These are phyloP conservation scores for Gynochthodes officinalis DNA, from an alignment of 257 asterid genomes.

Conservation along the genomic window DNA sequence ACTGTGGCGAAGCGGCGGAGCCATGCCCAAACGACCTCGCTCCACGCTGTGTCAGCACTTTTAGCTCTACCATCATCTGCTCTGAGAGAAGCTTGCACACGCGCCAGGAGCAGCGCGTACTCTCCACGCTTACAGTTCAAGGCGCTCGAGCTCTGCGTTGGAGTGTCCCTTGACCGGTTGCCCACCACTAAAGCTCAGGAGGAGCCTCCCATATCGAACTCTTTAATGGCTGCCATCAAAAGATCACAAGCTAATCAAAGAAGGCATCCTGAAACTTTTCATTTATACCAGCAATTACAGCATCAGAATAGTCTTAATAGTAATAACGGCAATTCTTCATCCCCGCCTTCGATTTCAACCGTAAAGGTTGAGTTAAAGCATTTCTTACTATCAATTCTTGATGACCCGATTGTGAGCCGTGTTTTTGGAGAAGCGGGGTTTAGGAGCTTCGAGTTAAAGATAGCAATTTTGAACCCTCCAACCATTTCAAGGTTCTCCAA, in stretches of 20 bases:
- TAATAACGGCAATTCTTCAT: slow-evolving; percentile 23
- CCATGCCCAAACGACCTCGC: slow-evolving; percentile 89
- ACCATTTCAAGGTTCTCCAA: slow-evolving; percentile 42
- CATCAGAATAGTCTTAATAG: slow-evolving; percentile 9
- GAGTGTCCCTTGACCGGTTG: slow-evolving; percentile 74
- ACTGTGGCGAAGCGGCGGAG: slow-evolving; percentile 71
- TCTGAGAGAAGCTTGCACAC: slow-evolving; percentile 78
- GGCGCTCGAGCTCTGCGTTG: slow-evolving; percentile 70
- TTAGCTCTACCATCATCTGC: slow-evolving; percentile 58
- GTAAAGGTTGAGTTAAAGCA: slow-evolving; percentile 84
- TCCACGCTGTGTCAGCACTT: slow-evolving; percentile 78
- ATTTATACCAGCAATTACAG: slow-evolving; percentile 69
- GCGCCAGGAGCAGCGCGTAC: slow-evolving; percentile 68
- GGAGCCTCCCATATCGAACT: slow-evolving; percentile 82
- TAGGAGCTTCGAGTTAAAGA: slow-evolving; percentile 69
- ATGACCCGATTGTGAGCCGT: slow-evolving; percentile 91
- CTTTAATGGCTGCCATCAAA: slow-evolving; percentile 95
- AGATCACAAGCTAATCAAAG: slow-evolving; percentile 92
- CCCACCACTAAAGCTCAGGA: slow-evolving; percentile 49
- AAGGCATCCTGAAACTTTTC: slow-evolving; percentile 92
- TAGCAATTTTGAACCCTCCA: slow-evolving; percentile 70
- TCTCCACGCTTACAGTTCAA: slow-evolving; percentile 77
- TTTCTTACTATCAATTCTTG: slow-evolving; percentile 71
- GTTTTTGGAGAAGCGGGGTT: slow-evolving; percentile 92
- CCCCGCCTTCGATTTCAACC: slow-evolving; percentile 45